A percentile compares a stretch with the other conserved stretches of the same genome.
Evolutionary conservation across 148 eudicot genomes (phyloP).

Genomic region (Talinum fruticosum): DNA sequence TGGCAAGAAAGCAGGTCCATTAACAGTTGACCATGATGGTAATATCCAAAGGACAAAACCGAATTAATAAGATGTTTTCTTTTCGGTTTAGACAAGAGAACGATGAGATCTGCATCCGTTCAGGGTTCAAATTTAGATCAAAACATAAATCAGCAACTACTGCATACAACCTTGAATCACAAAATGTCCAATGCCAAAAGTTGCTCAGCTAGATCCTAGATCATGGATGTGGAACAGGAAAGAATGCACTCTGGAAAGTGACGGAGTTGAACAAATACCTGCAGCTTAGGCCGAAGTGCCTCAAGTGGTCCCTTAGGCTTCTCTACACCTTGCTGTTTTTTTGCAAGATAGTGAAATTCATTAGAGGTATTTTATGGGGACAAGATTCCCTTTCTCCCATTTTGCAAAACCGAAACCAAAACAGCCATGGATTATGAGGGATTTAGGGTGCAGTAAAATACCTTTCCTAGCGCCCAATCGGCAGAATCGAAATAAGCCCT

Average conservation of each 20-base stretch:
- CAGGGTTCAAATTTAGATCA: neutral
- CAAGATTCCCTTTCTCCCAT: neutral
- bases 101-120: neutral
- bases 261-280: slow-evolving; percentile 44
- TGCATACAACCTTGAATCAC: neutral
- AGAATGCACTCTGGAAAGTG: neutral
- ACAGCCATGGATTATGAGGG: neutral
- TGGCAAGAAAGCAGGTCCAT: neutral
- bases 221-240: neutral
- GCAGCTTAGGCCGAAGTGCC: slow-evolving; percentile 91
- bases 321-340: slow-evolving; percentile 75
- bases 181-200: neutral
- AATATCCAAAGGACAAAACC: neutral
- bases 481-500: slow-evolving; percentile 98
- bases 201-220: neutral
- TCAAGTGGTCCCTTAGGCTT: slow-evolving; percentile 98
- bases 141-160: neutral
- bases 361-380: neutral
- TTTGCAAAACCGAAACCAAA: neutral
- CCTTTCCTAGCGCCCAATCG: slow-evolving; percentile 99
- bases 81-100: neutral
- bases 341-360: slow-evolving; percentile 5
- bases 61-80: slow-evolving; percentile 1
- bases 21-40: neutral
- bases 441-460: slow-evolving; percentile 20